phyloP scores from a whole-genome alignment of 139 green algal genomes.

The Chlorella sorokiniana region DNA sequence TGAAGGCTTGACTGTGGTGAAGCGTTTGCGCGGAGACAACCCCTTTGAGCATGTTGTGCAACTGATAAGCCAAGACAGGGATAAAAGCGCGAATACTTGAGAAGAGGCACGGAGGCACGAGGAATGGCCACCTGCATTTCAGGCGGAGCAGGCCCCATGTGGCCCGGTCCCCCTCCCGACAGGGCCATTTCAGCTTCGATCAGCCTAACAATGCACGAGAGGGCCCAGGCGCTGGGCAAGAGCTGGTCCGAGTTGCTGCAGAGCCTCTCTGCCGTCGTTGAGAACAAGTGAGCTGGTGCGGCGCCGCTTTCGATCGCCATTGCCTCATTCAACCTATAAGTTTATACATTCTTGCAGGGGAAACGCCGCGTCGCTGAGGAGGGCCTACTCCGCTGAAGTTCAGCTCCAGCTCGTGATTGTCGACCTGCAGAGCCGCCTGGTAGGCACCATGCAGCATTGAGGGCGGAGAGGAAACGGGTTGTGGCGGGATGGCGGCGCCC shows the following conservation, averaged over 20 bases:
- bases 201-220: slow-evolving; percentile 21
- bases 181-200: no score
- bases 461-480: background rate
- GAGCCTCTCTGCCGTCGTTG: background rate
- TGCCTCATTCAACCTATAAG: background rate
- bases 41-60: no score
- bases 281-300: background rate
- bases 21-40: no score
- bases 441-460: background rate
- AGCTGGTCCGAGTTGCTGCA: background rate
- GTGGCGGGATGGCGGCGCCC: no score
- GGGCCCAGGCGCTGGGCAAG: background rate
- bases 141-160: no score
- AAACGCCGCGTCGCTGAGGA: background rate
- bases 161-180: no score
- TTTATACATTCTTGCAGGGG: background rate
- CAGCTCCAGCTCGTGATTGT: background rate
- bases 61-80: no score
- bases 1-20: no score
- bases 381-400: background rate
- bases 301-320: background rate
- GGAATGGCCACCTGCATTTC: no score
- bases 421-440: slow-evolving; percentile 16
- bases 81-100: no score
- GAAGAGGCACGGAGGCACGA: no score